Percentiles rank a stretch among this genome's conserved stretches.
These are phyloP conservation scores for Globisporangium viniferum DNA, from an alignment of 352 stramenopile species.

Conservation along the genomic window DNA sequence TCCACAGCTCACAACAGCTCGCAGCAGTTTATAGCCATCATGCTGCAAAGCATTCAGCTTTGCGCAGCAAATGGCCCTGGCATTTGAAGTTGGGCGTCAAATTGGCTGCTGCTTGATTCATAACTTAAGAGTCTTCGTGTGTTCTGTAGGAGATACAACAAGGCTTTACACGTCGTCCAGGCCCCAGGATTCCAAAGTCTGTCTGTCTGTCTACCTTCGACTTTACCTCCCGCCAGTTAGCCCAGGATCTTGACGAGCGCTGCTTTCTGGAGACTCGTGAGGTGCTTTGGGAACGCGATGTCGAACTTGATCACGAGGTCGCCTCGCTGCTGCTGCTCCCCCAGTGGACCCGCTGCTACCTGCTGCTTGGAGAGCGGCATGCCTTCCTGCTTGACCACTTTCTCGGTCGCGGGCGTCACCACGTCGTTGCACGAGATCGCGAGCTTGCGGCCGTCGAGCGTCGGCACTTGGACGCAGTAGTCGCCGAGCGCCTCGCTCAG, in stretches of 20 bases:
- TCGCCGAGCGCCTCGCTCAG: constrained; percentile 95
- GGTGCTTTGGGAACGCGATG: constrained; percentile 93
- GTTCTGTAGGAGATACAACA: no score
- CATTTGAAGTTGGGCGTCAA: no score
- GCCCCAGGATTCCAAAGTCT: not conserved
- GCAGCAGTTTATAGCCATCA: no score
- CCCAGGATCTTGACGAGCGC: constrained; percentile 80
- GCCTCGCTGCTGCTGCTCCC: constrained; percentile 48
- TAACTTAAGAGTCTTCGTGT: not conserved
- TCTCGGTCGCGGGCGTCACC: constrained; percentile 87
- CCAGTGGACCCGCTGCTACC: constrained; percentile 18
- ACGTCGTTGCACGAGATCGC: constrained; percentile 92
- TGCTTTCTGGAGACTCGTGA: constrained; percentile 91
- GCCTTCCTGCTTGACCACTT: constrained; percentile 92
- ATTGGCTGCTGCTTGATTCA: not conserved
- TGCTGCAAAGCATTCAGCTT: no score
- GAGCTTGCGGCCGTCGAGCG: constrained; percentile 94
- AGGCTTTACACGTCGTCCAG: no score
- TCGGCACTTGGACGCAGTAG: constrained; percentile 93
- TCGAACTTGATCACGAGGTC: constrained; percentile 96
- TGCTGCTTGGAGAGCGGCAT: constrained; percentile 88
- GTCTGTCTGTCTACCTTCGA: no score
- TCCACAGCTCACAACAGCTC: no score
- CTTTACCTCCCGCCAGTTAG: constrained; percentile 12
- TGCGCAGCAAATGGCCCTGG: no score